Conservation (phyloP, 176 grass and related monocot species). For the Carex cristatella region DNA sequence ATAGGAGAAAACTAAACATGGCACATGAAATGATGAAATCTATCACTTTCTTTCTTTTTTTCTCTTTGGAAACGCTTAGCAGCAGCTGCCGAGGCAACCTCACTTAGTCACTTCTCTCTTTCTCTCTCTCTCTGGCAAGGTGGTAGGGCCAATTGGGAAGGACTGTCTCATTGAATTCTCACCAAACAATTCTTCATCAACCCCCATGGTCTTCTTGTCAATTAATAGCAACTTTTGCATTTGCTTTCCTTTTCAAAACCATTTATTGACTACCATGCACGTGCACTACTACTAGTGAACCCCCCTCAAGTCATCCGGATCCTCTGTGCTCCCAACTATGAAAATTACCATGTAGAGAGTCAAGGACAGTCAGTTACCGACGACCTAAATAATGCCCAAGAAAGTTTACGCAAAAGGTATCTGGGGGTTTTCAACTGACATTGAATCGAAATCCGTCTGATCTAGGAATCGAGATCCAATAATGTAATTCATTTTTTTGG, state of each 20-base stretch:
- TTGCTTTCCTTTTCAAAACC: conserved; percentile 6
- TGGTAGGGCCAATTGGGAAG: background rate
- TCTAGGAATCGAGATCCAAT: no score
- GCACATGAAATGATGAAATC: background rate
- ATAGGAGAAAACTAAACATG: background rate
- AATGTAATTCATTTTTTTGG: no score
- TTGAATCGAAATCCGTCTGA: no score
- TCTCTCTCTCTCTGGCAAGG: background rate
- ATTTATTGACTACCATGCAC: conserved; percentile 13
- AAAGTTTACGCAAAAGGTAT: background rate
- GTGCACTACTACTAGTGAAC: background rate
- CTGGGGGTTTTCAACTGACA: no score
- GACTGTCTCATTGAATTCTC: conserved; percentile 32
- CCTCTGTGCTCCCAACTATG: background rate
- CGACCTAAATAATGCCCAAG: background rate
- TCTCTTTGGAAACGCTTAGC: background rate
- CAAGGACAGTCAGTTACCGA: no score
- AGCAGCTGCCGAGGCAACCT: background rate
- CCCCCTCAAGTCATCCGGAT: background rate
- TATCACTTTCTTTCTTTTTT: background rate
- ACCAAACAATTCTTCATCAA: conserved; percentile 13
- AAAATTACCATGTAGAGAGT: background rate
- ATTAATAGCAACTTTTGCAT: conserved; percentile 10
- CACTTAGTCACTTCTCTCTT: background rate
- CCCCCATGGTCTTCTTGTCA: background rate